Evolutionary conservation across 2,329 filamentous ascomycete species (phyloP).

Genomic region (Hymenoscyphus repandus): DNA sequence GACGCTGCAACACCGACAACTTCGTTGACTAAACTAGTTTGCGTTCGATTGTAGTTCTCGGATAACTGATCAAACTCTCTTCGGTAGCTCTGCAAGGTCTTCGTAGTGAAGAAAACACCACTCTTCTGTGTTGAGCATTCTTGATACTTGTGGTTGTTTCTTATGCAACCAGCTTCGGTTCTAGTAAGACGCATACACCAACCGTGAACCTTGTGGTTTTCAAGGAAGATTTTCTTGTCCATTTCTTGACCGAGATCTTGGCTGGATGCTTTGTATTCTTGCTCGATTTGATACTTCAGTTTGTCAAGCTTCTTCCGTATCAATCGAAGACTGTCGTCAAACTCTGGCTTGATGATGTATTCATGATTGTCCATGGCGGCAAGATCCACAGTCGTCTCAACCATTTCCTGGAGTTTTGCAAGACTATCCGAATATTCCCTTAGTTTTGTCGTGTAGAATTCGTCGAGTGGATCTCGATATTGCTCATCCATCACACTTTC

Average conservation of each 20-base stretch:
- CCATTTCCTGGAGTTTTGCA: slow-evolving; percentile 90
- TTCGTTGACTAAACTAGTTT: slow-evolving; percentile 83
- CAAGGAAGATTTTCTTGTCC: slow-evolving; percentile 98
- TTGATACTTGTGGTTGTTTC: slow-evolving; percentile 83
- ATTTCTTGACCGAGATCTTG: slow-evolving; percentile 81
- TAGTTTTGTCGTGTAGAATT: slow-evolving; percentile 80
- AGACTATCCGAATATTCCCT: slow-evolving; percentile 71
- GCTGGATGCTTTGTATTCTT: slow-evolving; percentile 71
- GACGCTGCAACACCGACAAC: slow-evolving; percentile 91
- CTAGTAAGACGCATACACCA: slow-evolving; percentile 95
- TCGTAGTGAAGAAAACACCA: slow-evolving; percentile 95
- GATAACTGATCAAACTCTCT: slow-evolving; percentile 92
- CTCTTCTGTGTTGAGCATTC: slow-evolving; percentile 99
- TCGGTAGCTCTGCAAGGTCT: slow-evolving; percentile 69
- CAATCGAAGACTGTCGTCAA: slow-evolving; percentile 81
- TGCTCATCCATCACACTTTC: slow-evolving; percentile 94
- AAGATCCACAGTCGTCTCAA: slow-evolving; percentile 94
- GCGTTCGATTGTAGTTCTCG: slow-evolving; percentile 90
- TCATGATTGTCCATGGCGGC: slow-evolving; percentile 95
- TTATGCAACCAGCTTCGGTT: slow-evolving; percentile 86
- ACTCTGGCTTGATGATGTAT: slow-evolving; percentile 98
- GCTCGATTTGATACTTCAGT: slow-evolving; percentile 74
- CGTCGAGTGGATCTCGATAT: slow-evolving; percentile 82
- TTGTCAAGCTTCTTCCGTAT: slow-evolving; percentile 89
- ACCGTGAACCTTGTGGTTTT: slow-evolving; percentile 92